Conservation (phyloP, 805 yeast genomes). For the Komagataella pastoris region DNA sequence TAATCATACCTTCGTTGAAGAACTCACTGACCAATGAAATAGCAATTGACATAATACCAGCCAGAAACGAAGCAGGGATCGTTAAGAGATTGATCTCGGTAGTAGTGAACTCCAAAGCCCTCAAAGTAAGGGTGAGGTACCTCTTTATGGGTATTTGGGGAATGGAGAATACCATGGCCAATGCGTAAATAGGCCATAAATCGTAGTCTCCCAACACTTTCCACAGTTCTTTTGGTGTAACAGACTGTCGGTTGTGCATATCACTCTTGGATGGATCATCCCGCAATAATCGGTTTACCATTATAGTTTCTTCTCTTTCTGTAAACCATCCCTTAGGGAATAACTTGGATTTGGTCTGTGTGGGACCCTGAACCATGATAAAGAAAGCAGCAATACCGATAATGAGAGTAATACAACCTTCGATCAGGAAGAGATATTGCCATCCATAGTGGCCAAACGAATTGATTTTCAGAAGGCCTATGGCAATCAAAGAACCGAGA, state of each 20-base stretch:
- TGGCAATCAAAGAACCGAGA: conserved; percentile 27
- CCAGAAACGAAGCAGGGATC: conserved; percentile 27
- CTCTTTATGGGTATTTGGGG: conserved; percentile 21
- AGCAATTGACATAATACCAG: conserved; percentile 16
- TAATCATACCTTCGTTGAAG: conserved; percentile 12
- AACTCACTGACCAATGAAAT: conserved; percentile 20
- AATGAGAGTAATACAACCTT: conserved; percentile 40
- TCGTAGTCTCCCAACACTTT: conserved; percentile 33
- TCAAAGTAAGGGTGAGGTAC: conserved; percentile 36
- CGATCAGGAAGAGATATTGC: conserved; percentile 55
- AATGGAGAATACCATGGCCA: conserved; percentile 28
- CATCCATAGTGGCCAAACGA: conserved; percentile 25
- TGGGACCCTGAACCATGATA: conserved; percentile 21
- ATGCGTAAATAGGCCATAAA: conserved; percentile 38
- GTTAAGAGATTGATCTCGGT: conserved; percentile 32
- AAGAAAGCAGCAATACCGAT: conserved; percentile 29
- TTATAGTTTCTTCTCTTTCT: conserved; percentile 40
- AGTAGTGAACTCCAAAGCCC: conserved; percentile 33
- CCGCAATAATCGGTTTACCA: conserved; percentile 42
- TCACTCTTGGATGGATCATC: conserved; percentile 57
- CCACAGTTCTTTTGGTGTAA: conserved; percentile 25
- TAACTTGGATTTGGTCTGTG: conserved; percentile 14
- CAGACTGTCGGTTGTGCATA: conserved; percentile 47
- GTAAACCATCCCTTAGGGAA: conserved; percentile 26
- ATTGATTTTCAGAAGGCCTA: conserved; percentile 27